These are phyloP conservation scores for Stygiomarasmius scandens DNA, from an alignment of 1,284 basidiomycete genomes.

Conservation along the genomic window DNA sequence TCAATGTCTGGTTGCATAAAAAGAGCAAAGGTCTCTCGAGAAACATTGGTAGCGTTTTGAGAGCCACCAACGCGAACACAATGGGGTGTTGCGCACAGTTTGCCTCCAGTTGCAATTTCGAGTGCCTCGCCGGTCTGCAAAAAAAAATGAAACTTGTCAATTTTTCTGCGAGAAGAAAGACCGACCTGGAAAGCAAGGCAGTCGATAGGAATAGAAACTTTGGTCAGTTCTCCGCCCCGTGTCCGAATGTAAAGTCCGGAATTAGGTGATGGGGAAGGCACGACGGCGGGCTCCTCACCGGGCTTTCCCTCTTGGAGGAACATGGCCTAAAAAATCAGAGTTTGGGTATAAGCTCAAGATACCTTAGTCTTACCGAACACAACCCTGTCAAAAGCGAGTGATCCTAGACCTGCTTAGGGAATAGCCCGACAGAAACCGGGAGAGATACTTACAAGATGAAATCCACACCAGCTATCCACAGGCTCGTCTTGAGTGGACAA, in stretches of 20 bases:
- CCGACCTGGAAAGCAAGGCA: constrained; percentile 76
- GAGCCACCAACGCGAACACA: constrained; percentile 80
- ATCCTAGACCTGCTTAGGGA: constrained; percentile 40
- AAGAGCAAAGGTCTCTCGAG: constrained; percentile 85
- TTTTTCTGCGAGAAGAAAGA: background rate
- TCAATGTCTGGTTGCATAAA: constrained; percentile 93
- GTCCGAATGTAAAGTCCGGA: constrained; percentile 91
- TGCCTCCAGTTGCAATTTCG: constrained; percentile 78
- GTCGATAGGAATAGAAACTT: constrained; percentile 81
- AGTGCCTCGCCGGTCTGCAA: constrained; percentile 86
- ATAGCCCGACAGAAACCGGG: background rate
- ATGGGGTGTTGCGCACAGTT: constrained; percentile 86
- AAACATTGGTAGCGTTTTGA: constrained; percentile 52
- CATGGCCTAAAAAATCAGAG: constrained; percentile 70
- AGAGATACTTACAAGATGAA: constrained; percentile 51
- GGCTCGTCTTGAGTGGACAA: constrained; percentile 56
- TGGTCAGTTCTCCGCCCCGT: constrained; percentile 72
- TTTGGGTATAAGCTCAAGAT: constrained; percentile 36
- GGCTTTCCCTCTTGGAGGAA: constrained; percentile 56
- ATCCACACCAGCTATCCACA: constrained; percentile 82
- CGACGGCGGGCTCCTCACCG: constrained; percentile 45
- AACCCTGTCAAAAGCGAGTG: constrained; percentile 89
- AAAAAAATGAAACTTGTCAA: too few species aligned
- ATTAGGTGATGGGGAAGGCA: constrained; percentile 68
- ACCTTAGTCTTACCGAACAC: constrained; percentile 62